Evolutionary conservation across 495 filamentous ascomycete genomes (phyloP).

Genomic region (Peziza echinospora): DNA sequence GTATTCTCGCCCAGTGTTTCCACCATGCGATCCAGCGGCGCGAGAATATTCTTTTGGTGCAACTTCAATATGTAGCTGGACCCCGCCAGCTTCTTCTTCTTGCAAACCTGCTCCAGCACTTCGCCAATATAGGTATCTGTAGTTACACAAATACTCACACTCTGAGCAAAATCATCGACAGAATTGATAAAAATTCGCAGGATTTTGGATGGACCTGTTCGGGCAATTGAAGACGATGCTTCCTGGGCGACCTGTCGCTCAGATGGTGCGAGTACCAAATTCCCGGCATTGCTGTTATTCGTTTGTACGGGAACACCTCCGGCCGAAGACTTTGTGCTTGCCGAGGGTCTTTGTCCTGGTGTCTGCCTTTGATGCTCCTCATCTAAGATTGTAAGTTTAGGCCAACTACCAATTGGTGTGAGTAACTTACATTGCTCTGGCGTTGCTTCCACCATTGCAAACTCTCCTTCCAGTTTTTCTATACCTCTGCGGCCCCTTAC

Average conservation of each 20-base stretch:
- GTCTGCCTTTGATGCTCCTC: constrained; percentile 55
- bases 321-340: too few relatives aligned
- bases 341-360: constrained; percentile 38
- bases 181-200: constrained; percentile 70
- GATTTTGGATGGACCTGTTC: constrained; percentile 62
- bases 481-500: constrained; percentile 56
- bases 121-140: constrained; percentile 91
- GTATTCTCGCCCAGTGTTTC: constrained; percentile 64
- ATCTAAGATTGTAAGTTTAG: too few relatives aligned
- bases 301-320: too few relatives aligned
- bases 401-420: too few relatives aligned
- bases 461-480: constrained; percentile 79
- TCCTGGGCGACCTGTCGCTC: constrained; percentile 21
- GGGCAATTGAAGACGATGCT: constrained; percentile 36
- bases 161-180: constrained; percentile 35
- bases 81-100: constrained; percentile 75
- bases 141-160: constrained; percentile 57
- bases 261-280: constrained; percentile 1
- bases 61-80: constrained; percentile 75
- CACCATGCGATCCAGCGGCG: constrained; percentile 64
- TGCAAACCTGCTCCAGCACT: constrained; percentile 74
- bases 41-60: constrained; percentile 55
- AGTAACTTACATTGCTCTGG: too few relatives aligned
- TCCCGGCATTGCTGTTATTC: too few relatives aligned
- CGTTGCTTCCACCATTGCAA: constrained; percentile 68